Base-by-base conservation (phyloP, 257 asterid genomes). In the Scutellaria galericulata region DNA sequence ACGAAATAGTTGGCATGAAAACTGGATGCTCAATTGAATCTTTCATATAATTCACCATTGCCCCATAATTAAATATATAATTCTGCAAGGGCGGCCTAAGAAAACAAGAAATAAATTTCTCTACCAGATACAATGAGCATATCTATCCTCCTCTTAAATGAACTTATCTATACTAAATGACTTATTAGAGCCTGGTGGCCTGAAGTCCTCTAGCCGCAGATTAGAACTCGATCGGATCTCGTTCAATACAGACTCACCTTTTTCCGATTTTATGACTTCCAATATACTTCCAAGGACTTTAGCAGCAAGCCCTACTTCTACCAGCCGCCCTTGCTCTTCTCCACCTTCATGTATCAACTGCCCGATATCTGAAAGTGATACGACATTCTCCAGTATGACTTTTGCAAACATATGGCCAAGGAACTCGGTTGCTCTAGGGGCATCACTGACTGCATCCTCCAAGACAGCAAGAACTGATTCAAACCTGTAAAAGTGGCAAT, bases 391-490 rank as follows among this genome's bases (percentile, higher is more conserved):
- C 6, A 72, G 50, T 12, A 83, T 75, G 50, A 84, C 72, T 79
- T 71, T 73, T 45, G 89, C 90, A 5, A 88, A 77, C 12, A 83
- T 79, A 41, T 77, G 77, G 42, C 91, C 92, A 9, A 86, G 87
- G 73, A 82, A 90, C 55, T 78, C 87, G 22, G 88, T 82, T 35
- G 96, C 95, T 83, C 68, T 83, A 18, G 93, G 93, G 75, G 95
- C 95, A 60, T 90, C 92, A 35, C 83, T 85, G 15, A 80, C 89
- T n/a, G 87, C 86, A 84, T 87, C 92, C 76, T 90, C 96, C 79
- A 88, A 73, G 56, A 73, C 76, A 8, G 68, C 77, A 7, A 87
- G 87, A 63, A 84, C 96, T 48, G 83, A 80, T 77, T 80, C 90
- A 72, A 87, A 87, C 85, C 96, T 89, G 83, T 37, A 31, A 24